These are phyloP conservation scores for Tulasnella sp. DNA, from an alignment of 768 basidiomycete genomes.

Conservation along the genomic window DNA sequence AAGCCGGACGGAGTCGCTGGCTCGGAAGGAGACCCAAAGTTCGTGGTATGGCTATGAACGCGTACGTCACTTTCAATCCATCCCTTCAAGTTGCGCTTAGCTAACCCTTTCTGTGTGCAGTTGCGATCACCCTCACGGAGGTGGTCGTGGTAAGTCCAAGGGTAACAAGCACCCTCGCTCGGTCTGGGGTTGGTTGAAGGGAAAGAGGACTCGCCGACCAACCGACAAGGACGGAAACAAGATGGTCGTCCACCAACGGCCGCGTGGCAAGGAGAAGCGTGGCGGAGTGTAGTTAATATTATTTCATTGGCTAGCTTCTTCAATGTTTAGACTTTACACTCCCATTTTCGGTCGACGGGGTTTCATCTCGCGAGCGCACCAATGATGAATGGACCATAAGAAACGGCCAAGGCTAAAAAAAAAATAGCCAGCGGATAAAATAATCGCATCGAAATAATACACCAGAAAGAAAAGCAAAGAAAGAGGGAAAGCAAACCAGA, in stretches of 20 bases:
- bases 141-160: slow-evolving; percentile 97
- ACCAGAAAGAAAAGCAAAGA: slow-evolving; percentile 3
- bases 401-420: neutral
- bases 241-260: slow-evolving; percentile 82
- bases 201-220: slow-evolving; percentile 73
- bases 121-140: slow-evolving; percentile 91
- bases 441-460: neutral
- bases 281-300: neutral
- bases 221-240: slow-evolving; percentile 73
- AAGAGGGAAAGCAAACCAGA: neutral
- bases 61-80: slow-evolving; percentile 50
- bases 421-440: neutral
- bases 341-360: slow-evolving; percentile 28
- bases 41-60: slow-evolving; percentile 96
- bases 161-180: slow-evolving; percentile 91
- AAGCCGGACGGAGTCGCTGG: slow-evolving; percentile 88
- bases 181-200: slow-evolving; percentile 90
- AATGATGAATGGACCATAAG: neutral
- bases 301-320: neutral
- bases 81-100: neutral
- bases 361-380: neutral
- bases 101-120: slow-evolving; percentile 40
- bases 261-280: slow-evolving; percentile 60
- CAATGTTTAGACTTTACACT: neutral
- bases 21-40: slow-evolving; percentile 79